Evolutionary conservation across 805 yeast genomes (phyloP), one percentile per base, ranked within the genome.

Genomic region (Lachancea sp.): DNA sequence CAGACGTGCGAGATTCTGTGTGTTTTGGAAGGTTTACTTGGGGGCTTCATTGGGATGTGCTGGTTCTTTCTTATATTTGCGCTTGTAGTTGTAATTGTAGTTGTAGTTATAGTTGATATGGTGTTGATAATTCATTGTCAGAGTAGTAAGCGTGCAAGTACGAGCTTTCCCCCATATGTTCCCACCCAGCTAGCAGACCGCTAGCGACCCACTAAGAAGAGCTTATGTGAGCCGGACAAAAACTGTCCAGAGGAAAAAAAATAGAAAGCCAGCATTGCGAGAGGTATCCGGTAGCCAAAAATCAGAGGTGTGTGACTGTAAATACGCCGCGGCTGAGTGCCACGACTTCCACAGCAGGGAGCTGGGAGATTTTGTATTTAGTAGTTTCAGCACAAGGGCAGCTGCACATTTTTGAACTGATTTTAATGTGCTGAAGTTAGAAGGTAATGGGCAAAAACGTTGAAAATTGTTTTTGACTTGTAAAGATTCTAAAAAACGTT

Each of bases 1-100:
- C 46, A 43, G 29, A 43, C 46, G 34, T 36, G 42, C 8, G 42
- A 43, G 27, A 37, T 43, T 25, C 46, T 41, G 29, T 19, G 25
- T 3, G 15, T 13, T 20, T 38, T 38, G 11, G 42, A n/a, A 22
- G 22, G 9, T 13, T 36, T 36, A 8, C n/a, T 35, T 10, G 38
- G 11, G 38, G 38, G 39, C 39, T 36, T 16, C 39, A 36, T 36
- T 15, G 19, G 26, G 15, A 18, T 36, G 29, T n/a, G 38, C 31
- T 25, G 19, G 5, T 26, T 25, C 19, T 20, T 33, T 22, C 25
- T 22, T 32, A 16, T 32, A 20, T 12, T 36, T 20, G 32, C 19
- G 36, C 29, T 40, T 33, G 22, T 31, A 30, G 45, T 42, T 30
- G 20, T 19, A 20, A 13, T 36, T 36, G 18, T 36, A n/a, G n/a